Conservation (phyloP, 257 asterid genomes). For the Ligustrum vulgare region DNA sequence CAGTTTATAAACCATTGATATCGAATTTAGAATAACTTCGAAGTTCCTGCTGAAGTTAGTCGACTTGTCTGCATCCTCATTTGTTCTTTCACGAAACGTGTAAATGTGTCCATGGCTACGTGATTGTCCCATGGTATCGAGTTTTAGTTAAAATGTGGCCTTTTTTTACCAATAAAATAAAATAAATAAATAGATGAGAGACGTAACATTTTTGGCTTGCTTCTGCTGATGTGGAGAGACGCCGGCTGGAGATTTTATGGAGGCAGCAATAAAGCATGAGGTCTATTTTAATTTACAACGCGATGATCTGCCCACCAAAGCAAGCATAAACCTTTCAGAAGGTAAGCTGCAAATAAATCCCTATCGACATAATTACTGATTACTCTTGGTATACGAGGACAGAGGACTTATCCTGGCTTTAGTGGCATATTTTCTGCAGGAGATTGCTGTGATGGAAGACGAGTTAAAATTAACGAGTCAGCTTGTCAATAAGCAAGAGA, state of each 20-base stretch:
- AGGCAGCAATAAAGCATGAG: conserved; percentile 91
- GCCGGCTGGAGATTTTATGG: conserved; percentile 97
- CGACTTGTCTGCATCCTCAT: background rate
- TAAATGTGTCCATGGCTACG: background rate
- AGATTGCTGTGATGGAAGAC: conserved; percentile 76
- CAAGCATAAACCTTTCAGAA: no score
- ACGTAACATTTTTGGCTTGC: conserved; percentile 12
- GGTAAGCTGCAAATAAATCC: no score
- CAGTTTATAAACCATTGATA: background rate
- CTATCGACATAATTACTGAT: no score
- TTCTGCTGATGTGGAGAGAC: conserved; percentile 94
- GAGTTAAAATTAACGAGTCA: conserved; percentile 65
- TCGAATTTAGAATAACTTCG: background rate
- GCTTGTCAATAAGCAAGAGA: conserved; percentile 64
- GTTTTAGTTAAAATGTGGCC: background rate
- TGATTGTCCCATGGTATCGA: background rate
- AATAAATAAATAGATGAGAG: no score
- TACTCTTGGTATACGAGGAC: no score
- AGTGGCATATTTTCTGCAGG: no score
- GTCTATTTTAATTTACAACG: no score
- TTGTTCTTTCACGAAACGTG: conserved; percentile 5
- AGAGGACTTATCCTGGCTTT: no score
- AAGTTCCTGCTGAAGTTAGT: background rate
- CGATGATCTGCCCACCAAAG: no score
- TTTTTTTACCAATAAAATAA: background rate